These are phyloP conservation scores for Polymyxa betae DNA, from an alignment of 208 protist species.

Conservation along the genomic window DNA sequence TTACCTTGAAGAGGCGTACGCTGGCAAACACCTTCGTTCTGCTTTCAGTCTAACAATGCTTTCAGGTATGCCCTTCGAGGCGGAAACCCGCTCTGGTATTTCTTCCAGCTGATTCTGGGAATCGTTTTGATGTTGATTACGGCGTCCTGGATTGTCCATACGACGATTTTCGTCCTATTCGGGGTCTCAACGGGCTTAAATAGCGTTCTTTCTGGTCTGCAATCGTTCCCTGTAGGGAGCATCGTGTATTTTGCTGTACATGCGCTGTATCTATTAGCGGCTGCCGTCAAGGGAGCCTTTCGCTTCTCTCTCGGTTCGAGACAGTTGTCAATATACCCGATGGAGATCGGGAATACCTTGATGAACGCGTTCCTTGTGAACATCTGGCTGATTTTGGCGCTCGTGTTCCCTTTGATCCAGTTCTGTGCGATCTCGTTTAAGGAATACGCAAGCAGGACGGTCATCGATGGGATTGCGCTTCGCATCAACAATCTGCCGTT, in stretches of 20 bases:
- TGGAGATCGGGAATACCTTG: conserved; percentile 16
- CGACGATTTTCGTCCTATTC: background rate
- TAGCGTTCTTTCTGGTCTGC: background rate
- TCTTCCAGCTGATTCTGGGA: background rate
- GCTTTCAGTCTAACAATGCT: background rate
- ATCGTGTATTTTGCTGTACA: background rate
- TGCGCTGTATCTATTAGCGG: background rate
- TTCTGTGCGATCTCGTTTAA: background rate
- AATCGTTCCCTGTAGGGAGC: background rate
- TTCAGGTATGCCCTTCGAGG: background rate
- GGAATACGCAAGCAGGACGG: background rate
- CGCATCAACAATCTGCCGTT: background rate
- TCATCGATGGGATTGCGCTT: background rate
- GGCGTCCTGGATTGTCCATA: background rate
- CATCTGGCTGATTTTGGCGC: conserved; percentile 37
- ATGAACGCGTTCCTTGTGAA: conserved; percentile 51
- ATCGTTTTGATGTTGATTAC: background rate
- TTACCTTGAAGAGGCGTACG: background rate
- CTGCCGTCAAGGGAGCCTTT: conserved; percentile 1
- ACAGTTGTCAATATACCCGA: conserved; percentile 21
- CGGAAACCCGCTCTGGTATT: conserved; percentile 33
- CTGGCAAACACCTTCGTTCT: background rate
- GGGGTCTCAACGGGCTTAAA: background rate
- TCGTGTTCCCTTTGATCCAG: conserved; percentile 1
- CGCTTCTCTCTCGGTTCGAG: background rate